These are phyloP conservation scores for Albophoma yamanashiensis DNA, from an alignment of 2,329 filamentous ascomycete genomes.

Conservation along the genomic window DNA sequence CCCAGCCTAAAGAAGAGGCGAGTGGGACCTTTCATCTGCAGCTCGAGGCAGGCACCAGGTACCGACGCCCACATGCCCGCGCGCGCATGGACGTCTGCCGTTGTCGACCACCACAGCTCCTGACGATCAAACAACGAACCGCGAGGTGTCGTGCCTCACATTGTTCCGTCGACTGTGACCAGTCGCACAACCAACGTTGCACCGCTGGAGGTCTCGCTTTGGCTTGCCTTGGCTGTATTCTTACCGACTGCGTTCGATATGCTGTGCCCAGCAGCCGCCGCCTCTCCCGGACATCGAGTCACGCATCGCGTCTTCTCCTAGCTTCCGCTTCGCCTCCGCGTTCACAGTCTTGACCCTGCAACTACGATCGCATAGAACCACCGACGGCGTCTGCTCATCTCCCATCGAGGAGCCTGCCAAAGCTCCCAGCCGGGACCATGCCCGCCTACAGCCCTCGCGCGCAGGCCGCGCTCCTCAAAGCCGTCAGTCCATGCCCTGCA, in stretches of 20 bases:
- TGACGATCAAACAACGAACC: background rate
- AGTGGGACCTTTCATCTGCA: background rate
- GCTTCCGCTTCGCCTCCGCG: background rate
- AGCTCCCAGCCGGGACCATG: slow-evolving; percentile 14
- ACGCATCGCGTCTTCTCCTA: background rate
- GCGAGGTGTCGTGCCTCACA: background rate
- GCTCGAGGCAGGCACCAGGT: background rate
- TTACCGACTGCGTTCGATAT: background rate
- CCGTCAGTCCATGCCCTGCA: slow-evolving; percentile 26
- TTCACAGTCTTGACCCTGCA: background rate
- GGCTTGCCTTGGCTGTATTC: background rate
- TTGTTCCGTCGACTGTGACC: background rate
- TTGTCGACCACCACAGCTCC: background rate
- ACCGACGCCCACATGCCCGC: background rate
- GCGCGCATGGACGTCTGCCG: background rate
- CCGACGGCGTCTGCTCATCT: background rate
- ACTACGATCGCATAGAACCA: background rate
- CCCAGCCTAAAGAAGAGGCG: background rate
- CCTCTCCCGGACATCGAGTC: background rate
- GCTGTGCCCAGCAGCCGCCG: background rate
- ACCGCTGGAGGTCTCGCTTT: background rate
- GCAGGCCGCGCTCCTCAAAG: slow-evolving; percentile 45
- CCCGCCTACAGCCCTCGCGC: slow-evolving; percentile 28
- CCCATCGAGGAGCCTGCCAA: background rate
- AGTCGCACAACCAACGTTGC: background rate